Evolutionary conservation across 495 filamentous ascomycete genomes (phyloP), one percentile per base, ranked within the genome.

Genomic region (Neurospora sp.): DNA sequence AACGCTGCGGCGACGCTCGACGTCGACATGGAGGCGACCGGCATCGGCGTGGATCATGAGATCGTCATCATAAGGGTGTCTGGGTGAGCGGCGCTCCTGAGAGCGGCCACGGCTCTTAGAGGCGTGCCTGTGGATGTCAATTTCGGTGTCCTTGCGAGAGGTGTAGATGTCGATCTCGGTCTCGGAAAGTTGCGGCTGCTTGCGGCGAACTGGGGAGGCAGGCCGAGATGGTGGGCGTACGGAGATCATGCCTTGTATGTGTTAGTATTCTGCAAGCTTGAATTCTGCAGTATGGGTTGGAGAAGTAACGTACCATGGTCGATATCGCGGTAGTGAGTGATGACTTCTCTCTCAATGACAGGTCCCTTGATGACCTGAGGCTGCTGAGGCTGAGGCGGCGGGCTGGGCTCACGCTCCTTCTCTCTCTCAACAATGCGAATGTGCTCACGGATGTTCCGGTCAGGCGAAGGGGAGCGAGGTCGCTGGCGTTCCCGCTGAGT

Each of bases 291-390:
- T 16, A 12, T 1, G 8, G 37, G 8, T 40, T 44, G 8, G 31
- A 65, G 12, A 16, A 27, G 27, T 27, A 40, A 81, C 81, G 80
- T 85, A 91, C 93, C 94, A 82, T 97, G 93, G 79, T 97, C 92
- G 77, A 97, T 92, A 76, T 95, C 91, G 31, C 91, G 87, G 77
- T 96, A 94, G 79, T 94, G 93, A 2, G 92, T 93, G 72, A 94
- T 92, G 61, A 96, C 87, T 77, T 96, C 91, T 73, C 93, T 89
- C 77, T 92, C 90, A 75, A 94, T 91, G 5, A 88, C 87, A 5
- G 91, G 91, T 22, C 87, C 89, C 74, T 87, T 85, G 77, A 93
- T 89, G 38, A 86, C 79, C 71, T 76, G 73, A 31, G 84, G 82
- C 4, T 89, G 87, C 48, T 85, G 83, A 35, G 86, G 81, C 35